Evolutionary conservation across 1,284 basidiomycete genomes (phyloP), one percentile per base, ranked within the genome.

Genomic region (Ceraceosorus guamensis): DNA sequence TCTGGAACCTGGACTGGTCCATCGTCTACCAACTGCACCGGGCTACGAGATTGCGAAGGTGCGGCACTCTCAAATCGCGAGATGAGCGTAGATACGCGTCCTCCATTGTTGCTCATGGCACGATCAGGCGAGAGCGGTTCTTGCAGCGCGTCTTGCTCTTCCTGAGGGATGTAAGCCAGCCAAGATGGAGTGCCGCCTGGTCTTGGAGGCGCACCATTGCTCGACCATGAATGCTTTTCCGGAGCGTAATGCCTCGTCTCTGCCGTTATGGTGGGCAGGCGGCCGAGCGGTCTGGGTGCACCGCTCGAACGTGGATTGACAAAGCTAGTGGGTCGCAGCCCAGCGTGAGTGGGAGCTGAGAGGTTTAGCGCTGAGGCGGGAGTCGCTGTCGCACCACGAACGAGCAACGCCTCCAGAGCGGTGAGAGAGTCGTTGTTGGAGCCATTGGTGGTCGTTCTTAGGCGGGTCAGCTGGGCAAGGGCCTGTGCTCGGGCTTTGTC

Each of bases 231-330:
- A 24, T 56, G 50, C 14, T 41, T 56, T 31, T 51, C 37, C 16
- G 56, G 56, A 32, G 52, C 50, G 48, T 48, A 57, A 39, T 57
- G 56, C 24, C 56, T 32, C 4, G 56, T 57, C 6, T 50, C 56
- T 18, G 51, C 31, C 1, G 56, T 57, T 30, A 57, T 57, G 4
- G 56, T 57, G 7, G 56, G 56, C 16, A 57, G 43, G 24, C 56
- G 51, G 5, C 56, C 56, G 16, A 57, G 41, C 11, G 56, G 56
- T 18, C 56, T 13, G 6, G 56, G 56, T 6, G 56, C 56, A 11
- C 35, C 43, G 16, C 50, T 53, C 3, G 50, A 53, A 37, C 56
- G 50, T 11, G 56, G 56, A 41, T 57, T 57, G 2, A 52, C 50
- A 33, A 57, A 57, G 7, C 48, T 34, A 8, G 56, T 35, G 4